Base-by-base conservation (phyloP, 495 filamentous ascomycete species). In the Coniosporium apollinis region DNA sequence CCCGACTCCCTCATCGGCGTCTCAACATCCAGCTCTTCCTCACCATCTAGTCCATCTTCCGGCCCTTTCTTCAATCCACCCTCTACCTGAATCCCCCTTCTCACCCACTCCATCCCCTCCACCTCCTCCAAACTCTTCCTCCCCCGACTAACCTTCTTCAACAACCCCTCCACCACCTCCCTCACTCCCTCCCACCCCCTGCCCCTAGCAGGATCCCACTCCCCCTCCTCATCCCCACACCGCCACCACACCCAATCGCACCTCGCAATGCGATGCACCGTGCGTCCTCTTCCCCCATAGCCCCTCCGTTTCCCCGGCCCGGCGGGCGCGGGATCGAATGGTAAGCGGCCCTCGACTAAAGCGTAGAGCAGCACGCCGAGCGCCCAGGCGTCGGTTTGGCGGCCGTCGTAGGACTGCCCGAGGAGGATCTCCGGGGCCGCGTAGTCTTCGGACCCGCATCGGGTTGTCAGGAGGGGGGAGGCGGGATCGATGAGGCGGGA, bases 381-480 rank as follows among this genome's bases (percentile, higher is more conserved):
- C 1, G 87, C 86, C 89, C 89, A 97, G 14, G 85, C 84, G 48
- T 97, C 89, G 3, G 82, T 87, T 5, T 72, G 66, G 14, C 91
- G 84, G 22, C 91, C 89, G 52, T 97, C 89, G 51, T 97, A 97
- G 4, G 83, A 69, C 49, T 92, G 84, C 14, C 84, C 84, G 65
- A 97, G 82, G 16, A 97, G 76, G 29, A 97, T 81, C 54, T 97
- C 89, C 0, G 89, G 89, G 0, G 89, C 84, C 3, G 89, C 91
- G 49, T 97, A 97, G 60, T 97, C 89, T 55, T 94, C 89, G 22
- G 79, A 87, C 13, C 89, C 89, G 51, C 89, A 97, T 10, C 87
- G 69, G 9, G 86, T 94, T 28, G 81, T 78, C 10, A 97, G 67
- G 19, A 87, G 61, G 5, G 73, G 70, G 15, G 67, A 70, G 22